Conservation (phyloP, 2,329 filamentous ascomycete species). For the Nannizziopsis arthrosporioides region DNA sequence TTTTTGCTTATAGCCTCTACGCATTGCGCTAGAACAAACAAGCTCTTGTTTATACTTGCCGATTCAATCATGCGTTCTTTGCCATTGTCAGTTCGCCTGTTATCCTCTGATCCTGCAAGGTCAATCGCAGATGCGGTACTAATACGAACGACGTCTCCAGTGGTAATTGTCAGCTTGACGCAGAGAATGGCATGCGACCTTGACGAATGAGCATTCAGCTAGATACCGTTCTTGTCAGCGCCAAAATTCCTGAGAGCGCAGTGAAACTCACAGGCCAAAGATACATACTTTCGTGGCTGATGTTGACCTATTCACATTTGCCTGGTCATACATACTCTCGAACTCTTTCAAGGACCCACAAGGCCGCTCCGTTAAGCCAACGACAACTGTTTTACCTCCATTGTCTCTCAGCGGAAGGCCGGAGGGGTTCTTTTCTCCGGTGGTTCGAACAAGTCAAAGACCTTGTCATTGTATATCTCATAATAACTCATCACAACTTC, state of each 20-base stretch:
- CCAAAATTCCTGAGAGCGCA: constrained; percentile 6
- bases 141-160: constrained; percentile 54
- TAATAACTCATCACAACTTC: constrained; percentile 77
- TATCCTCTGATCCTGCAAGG: constrained; percentile 89
- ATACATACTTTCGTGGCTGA: constrained; percentile 61
- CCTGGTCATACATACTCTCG: constrained; percentile 77
- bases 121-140: constrained; percentile 91
- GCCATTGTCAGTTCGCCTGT: constrained; percentile 83
- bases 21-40: constrained; percentile 89
- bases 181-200: constrained; percentile 82
- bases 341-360: constrained; percentile 84
- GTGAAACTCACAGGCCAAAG: background rate
- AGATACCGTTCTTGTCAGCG: constrained; percentile 12
- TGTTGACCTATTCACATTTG: constrained; percentile 80
- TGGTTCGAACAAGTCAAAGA: constrained; percentile 79
- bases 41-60: constrained; percentile 91
- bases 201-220: constrained; percentile 80
- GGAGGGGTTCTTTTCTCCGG: constrained; percentile 74
- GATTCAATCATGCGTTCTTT: constrained; percentile 90
- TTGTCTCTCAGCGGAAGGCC: constrained; percentile 77
- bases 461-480: constrained; percentile 94
- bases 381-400: constrained; percentile 74
- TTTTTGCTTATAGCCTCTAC: constrained; percentile 84
- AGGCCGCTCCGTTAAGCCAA: constrained; percentile 69
- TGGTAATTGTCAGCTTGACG: constrained; percentile 73